Evolutionary conservation across 1,139 yeast species (phyloP), one percentile per base, ranked within the genome.

Genomic region (Diutina mesorugosa): DNA sequence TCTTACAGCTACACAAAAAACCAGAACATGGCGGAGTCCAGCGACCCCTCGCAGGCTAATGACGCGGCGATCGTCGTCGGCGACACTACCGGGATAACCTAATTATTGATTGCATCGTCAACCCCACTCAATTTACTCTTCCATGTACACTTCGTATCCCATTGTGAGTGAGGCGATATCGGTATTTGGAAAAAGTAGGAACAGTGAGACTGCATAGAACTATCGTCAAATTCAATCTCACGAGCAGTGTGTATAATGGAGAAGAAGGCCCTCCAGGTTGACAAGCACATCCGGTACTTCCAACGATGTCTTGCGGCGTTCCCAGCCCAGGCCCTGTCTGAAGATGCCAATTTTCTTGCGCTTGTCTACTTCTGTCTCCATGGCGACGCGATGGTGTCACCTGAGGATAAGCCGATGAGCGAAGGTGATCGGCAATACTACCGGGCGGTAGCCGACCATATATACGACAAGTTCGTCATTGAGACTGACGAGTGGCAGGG

Each of bases 291-390:
- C 14, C 73, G 72, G 57, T 83, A 74, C 66, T 81, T 83, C 69
- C 68, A 72, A 51, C 65, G 81, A 57, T 79, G 82, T 59, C 67
- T 83, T 48, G 73, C 73, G 9, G 66, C 80, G 10, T 69, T 83
- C 10, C 88, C 89, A 0, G 60, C 79, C 0, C 67, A 70, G 51
- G 74, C 72, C 10, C 83, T 81, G 61, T 65, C 74, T 0, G 85
- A 82, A 59, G 96, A 87, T 64, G 78, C 90, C 28, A 85, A 85
- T 60, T 83, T 79, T 59, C 66, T 87, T 21, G 79, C 91, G 6
- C 66, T 89, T 35, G 75, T 83, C 1, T 87, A 83, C 66, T 88
- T 89, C 65, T 76, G 88, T 59, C 67, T 88, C 1, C 77, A 81
- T 32, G 73, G 76, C 2, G 68, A 50, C 9, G 28, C 66, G 51